A percentile compares a stretch with the other conserved stretches of the same genome.
Evolutionary conservation across 2,329 filamentous ascomycete species (phyloP).

Genomic region (Fusarium sp.): DNA sequence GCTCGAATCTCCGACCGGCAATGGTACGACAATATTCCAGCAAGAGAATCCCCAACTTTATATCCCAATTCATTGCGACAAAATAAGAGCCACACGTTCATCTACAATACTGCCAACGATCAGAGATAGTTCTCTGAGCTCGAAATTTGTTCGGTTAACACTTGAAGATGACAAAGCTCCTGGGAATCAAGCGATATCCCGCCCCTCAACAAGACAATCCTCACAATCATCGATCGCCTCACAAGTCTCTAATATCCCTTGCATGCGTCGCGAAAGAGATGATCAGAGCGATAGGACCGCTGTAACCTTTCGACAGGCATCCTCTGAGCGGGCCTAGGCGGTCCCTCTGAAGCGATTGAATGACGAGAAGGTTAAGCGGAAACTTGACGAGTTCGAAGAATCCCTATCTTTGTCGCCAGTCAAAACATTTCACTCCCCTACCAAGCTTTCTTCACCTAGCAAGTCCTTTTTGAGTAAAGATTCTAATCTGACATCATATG

Average conservation of each 20-base stretch:
- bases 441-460: conserved; percentile 59
- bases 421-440: conserved; percentile 56
- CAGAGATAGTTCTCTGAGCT: conserved; percentile 62
- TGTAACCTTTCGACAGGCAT: conserved; percentile 27
- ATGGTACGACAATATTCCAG: conserved; percentile 54
- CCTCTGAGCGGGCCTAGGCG: conserved; percentile 50
- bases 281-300: conserved; percentile 32
- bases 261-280: conserved; percentile 48
- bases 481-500: conserved; percentile 75
- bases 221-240: conserved; percentile 44
- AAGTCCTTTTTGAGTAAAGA: conserved; percentile 76
- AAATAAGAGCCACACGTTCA: conserved; percentile 47
- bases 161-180: conserved; percentile 53
- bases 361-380: conserved; percentile 49
- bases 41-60: conserved; percentile 25
- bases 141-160: conserved; percentile 56
- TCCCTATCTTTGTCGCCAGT: conserved; percentile 50
- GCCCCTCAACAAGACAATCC: conserved; percentile 40
- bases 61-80: conserved; percentile 43
- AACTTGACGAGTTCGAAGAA: conserved; percentile 52
- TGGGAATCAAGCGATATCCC: conserved; percentile 64
- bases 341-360: conserved; percentile 54
- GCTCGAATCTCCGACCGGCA: conserved; percentile 52
- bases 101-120: conserved; percentile 48
- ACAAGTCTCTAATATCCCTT: conserved; percentile 48